Base-by-base conservation (phyloP, 352 stramenopile genomes). In the Pythium vanterpoolii region DNA sequence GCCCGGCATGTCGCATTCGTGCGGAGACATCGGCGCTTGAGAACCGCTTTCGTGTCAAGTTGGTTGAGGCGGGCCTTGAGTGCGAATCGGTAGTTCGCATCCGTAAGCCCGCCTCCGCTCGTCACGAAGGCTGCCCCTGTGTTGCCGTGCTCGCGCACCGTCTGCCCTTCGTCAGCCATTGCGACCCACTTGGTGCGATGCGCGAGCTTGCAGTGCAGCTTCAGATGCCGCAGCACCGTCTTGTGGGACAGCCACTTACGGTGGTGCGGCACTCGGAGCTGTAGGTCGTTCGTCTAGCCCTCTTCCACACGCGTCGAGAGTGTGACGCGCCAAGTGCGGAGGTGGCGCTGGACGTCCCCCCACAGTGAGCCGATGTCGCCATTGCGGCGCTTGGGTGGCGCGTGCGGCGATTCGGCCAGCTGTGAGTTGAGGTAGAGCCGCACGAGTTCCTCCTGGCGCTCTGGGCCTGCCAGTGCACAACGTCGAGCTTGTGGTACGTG, bases 21-120 rank as follows among this genome's bases (percentile, higher is more conserved):
- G 10, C 40, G 39, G 23, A 38, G 47, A 13, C 39, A 42, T 16
- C 21, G 31, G 11, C 50, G 49, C 50, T 66, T 66, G 4, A 66
- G 49, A 9, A 66, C 58, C 10, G 58, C 24, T 18, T 40, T 48
- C 27, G 58, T 66, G 30, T 49, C 31, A 1, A 59, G 18, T 14
- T 55, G 50, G 50, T 66, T 60, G 42, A 66, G 39, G 4, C 50
- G 58, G 5, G 58, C 31, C 14, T 24, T 38, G 18, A 66, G 36
- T 16, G 40, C 58, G 21, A 66, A 66, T 0, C 58, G 42, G 27
- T 55, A 66, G 3, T 60, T 42, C 4, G 28, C 30, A 13, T 46
- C 40, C 21, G 14, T 38, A 14, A 48, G 42, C 5, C 28, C 44
- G 31, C 27, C 31, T 9, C 39, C 39, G 8, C 7, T 46, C 21